A percentile compares a stretch with the other conserved stretches of the same genome.
These are phyloP conservation scores for Sequoia sempervirens DNA, from an alignment of 75 land plant genomes.

Conservation along the genomic window DNA sequence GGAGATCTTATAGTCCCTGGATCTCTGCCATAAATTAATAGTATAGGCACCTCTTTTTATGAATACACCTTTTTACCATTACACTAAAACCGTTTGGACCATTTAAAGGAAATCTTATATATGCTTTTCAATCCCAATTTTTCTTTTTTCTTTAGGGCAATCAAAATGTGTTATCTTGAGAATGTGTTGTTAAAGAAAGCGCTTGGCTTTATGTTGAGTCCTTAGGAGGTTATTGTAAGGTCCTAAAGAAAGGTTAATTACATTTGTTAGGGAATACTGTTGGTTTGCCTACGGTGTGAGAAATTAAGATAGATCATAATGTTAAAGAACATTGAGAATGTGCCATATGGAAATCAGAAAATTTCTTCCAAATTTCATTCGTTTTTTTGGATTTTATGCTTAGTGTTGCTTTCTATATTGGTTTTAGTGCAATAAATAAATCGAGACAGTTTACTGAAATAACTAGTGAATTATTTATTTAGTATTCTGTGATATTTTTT, in stretches of 20 bases:
- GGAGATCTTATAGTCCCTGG: too few species aligned
- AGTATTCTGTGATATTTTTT: not conserved
- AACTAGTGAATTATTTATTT: not conserved
- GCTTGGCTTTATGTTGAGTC: not conserved
- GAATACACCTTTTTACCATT: too few species aligned
- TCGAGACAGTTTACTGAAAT: not conserved
- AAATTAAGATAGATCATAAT: not conserved
- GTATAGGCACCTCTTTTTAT: too few species aligned
- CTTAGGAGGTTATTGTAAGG: not conserved
- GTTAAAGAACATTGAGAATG: not conserved
- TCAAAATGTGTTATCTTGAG: not conserved
- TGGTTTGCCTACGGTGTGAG: not conserved
- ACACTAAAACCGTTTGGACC: not conserved
- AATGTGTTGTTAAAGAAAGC: too few species aligned
- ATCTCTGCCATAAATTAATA: too few species aligned
- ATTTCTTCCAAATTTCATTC: not conserved
- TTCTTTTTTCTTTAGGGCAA: not conserved
- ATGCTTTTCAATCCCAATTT: not conserved
- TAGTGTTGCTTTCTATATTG: not conserved
- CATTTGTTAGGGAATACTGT: not conserved
- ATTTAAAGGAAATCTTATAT: not conserved
- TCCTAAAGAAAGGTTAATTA: not conserved
- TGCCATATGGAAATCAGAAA: not conserved
- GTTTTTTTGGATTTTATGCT: not conserved
- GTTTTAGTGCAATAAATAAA: not conserved